Evolutionary conservation across 768 basidiomycete species (phyloP).

Genomic region (Russula dissimulans): DNA sequence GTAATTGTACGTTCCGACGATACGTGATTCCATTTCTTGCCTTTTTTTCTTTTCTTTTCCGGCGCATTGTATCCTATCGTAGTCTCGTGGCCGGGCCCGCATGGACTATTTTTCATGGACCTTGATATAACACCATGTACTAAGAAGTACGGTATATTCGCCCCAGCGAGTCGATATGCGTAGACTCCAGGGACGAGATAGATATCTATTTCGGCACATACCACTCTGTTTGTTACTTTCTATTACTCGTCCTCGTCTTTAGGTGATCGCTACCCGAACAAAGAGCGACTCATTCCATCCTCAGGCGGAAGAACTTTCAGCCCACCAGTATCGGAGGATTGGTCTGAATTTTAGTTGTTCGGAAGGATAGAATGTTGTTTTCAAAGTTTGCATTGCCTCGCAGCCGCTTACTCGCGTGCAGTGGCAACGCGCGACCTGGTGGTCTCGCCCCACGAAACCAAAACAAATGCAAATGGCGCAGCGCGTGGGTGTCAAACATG

Average conservation of each 20-base stretch:
- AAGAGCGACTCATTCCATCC: neutral
- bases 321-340: neutral
- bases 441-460: neutral
- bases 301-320: neutral
- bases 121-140: neutral
- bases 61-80: neutral
- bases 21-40: neutral
- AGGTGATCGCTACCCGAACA: neutral
- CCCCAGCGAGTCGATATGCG: neutral
- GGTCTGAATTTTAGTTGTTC: too few species aligned
- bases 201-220: neutral
- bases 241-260: neutral
- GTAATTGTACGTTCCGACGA: conserved; percentile 1
- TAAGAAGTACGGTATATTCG: neutral
- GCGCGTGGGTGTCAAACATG: neutral
- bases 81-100: neutral
- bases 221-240: neutral
- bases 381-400: too few species aligned
- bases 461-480: neutral
- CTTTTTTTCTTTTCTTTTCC: neutral
- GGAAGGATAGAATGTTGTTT: too few species aligned
- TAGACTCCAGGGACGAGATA: neutral
- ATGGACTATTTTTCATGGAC: neutral
- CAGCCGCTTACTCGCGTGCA: too few species aligned
- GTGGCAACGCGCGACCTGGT: neutral